phyloP scores from a whole-genome alignment of 2,329 filamentous ascomycete species.

The Sordariomycetes sp. region DNA sequence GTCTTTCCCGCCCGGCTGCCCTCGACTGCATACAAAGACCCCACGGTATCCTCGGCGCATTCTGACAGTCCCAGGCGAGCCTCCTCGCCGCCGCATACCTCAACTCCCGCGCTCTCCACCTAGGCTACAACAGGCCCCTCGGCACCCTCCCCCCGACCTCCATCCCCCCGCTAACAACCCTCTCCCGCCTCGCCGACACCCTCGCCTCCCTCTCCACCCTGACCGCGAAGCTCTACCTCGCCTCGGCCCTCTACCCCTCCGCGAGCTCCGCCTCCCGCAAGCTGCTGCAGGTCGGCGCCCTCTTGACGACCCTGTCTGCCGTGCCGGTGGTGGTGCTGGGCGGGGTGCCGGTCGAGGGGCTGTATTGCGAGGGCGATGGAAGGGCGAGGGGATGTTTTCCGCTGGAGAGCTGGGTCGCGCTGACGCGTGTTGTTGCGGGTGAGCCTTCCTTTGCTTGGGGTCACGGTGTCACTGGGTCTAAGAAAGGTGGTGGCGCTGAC shows the following conservation, averaged over 20 bases:
- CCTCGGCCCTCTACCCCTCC: neutral
- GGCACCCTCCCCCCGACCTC: neutral
- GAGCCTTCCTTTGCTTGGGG: neutral
- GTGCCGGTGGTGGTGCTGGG: neutral
- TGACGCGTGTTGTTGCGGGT: neutral
- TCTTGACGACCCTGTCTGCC: neutral
- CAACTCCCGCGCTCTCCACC: neutral
- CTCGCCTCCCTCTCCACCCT: conserved; percentile 3
- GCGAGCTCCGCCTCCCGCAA: neutral
- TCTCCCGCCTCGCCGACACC: conserved; percentile 2
- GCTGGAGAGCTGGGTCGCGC: neutral
- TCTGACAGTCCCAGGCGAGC: neutral
- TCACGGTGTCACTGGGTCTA: neutral
- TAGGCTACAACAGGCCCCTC: neutral
- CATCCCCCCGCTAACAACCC: neutral
- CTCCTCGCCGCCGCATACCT: neutral
- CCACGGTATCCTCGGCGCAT: no score
- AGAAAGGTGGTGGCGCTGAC: neutral
- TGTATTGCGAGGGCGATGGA: neutral
- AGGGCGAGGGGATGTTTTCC: neutral
- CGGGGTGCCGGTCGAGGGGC: neutral
- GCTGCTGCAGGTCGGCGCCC: neutral
- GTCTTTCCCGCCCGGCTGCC: neutral
- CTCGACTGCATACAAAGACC: neutral
- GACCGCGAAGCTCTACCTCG: conserved; percentile 1